Percentiles rank a stretch among this genome's conserved stretches.
phyloP scores from a whole-genome alignment of 2,329 filamentous ascomycete genomes.

The Aspergillus sp. region DNA sequence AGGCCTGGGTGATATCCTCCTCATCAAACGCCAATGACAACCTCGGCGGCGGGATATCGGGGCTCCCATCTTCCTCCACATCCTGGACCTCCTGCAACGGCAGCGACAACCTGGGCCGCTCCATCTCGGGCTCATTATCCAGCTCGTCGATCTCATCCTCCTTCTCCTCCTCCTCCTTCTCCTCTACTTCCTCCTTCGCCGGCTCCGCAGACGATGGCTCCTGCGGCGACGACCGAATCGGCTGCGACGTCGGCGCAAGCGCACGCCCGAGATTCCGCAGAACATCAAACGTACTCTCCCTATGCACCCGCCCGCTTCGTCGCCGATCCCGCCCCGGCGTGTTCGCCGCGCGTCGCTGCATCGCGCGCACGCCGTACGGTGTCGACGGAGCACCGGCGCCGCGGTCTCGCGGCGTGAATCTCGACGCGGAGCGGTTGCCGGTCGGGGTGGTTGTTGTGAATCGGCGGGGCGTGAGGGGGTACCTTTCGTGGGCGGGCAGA shows the following conservation, averaged over 20 bases:
- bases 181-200: not conserved
- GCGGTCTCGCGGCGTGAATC: constrained; percentile 26
- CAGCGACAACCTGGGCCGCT: constrained; percentile 33
- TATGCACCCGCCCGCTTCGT: constrained; percentile 40
- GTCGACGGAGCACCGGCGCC: constrained; percentile 39
- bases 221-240: constrained; percentile 40
- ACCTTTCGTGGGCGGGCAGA: constrained; percentile 20
- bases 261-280: constrained; percentile 45
- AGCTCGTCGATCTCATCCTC: constrained; percentile 36
- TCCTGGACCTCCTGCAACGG: constrained; percentile 40
- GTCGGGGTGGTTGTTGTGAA: constrained; percentile 23
- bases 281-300: constrained; percentile 48
- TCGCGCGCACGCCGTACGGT: constrained; percentile 46
- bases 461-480: constrained; percentile 29
- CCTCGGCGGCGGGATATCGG: constrained; percentile 28
- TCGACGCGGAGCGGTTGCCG: constrained; percentile 22
- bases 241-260: constrained; percentile 41
- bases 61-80: constrained; percentile 32
- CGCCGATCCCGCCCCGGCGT: constrained; percentile 42
- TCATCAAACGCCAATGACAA: constrained; percentile 38
- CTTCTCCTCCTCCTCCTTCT: constrained; percentile 10
- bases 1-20: constrained; percentile 32
- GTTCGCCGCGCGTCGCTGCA: constrained; percentile 45
- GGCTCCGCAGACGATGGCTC: constrained; percentile 15
- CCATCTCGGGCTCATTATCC: constrained; percentile 39